Percentiles rank a stretch among this genome's conserved stretches.
Evolutionary conservation across 352 stramenopile species (phyloP).

Genomic region (Thalassiosira exigua): DNA sequence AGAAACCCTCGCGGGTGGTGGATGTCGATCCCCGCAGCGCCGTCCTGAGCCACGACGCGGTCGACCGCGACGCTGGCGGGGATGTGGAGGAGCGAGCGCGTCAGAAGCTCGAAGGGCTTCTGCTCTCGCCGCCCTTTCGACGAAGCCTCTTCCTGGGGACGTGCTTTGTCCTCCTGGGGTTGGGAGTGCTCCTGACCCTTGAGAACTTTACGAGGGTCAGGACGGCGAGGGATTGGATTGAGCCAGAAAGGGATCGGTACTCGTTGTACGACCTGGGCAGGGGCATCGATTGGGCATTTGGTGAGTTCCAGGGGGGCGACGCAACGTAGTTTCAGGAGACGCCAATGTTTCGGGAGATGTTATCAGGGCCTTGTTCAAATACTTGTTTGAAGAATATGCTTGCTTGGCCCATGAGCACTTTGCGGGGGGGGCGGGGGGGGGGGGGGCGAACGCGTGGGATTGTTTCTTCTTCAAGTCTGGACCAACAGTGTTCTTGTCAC

Average conservation of each 20-base stretch:
- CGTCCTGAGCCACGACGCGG: not conserved
- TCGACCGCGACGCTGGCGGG: not conserved
- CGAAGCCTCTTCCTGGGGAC: not conserved
- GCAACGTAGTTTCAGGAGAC: too few species aligned
- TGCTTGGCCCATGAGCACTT: too few species aligned
- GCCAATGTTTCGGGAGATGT: too few species aligned
- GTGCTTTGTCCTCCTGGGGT: not conserved
- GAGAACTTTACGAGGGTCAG: conserved; percentile 7
- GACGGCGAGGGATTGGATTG: not conserved
- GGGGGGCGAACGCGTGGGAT: too few species aligned
- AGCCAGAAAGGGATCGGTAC: not conserved
- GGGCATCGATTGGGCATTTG: conserved; percentile 19
- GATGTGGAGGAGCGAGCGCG: not conserved
- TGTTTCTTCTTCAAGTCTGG: too few species aligned
- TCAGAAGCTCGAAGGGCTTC: not conserved
- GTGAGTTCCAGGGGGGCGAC: too few species aligned
- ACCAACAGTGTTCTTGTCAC: not conserved
- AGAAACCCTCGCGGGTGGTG: not conserved
- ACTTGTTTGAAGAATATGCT: too few species aligned
- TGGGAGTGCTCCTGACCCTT: not conserved
- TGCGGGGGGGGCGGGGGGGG: too few species aligned
- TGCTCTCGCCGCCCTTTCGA: not conserved
- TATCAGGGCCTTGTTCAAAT: too few species aligned
- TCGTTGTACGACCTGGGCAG: not conserved
- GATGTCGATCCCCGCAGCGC: not conserved